Evolutionary conservation across 768 basidiomycete genomes (phyloP).

Genomic region (Mycena metata): DNA sequence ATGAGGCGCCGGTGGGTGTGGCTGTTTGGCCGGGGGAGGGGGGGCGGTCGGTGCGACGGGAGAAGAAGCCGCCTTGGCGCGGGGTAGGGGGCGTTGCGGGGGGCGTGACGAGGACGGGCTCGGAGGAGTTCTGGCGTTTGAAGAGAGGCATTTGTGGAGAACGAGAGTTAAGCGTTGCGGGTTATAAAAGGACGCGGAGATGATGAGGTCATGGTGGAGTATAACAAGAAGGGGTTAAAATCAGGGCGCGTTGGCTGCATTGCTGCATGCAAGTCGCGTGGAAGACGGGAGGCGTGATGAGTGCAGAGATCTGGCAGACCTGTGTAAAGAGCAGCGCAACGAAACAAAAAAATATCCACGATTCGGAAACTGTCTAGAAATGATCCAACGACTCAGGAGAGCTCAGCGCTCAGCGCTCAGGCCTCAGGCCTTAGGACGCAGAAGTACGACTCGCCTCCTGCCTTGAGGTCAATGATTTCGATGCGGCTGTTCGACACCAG

Average conservation of each 20-base stretch:
- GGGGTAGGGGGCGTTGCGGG: not conserved
- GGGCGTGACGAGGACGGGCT: not conserved
- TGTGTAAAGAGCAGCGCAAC: too few species aligned
- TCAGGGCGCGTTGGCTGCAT: not conserved
- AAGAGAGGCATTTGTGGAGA: slow-evolving; percentile 50
- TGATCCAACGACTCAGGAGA: too few species aligned
- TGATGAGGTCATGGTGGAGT: slow-evolving; percentile 34
- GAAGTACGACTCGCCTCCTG: too few species aligned
- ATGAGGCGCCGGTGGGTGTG: not conserved
- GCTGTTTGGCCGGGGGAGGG: slow-evolving; percentile 5
- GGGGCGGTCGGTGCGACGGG: slow-evolving; percentile 6
- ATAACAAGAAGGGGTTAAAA: not conserved
- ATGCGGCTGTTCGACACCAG: too few species aligned
- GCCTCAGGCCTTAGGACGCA: too few species aligned
- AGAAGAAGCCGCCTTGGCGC: slow-evolving; percentile 13
- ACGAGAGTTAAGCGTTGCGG: not conserved
- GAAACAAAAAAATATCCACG: too few species aligned
- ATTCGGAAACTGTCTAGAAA: too few species aligned
- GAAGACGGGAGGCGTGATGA: not conserved
- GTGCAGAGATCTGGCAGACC: too few species aligned
- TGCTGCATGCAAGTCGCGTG: not conserved
- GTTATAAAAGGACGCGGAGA: slow-evolving; percentile 5
- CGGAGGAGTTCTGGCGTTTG: slow-evolving; percentile 30
- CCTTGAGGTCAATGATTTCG: too few species aligned
- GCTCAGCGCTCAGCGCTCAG: too few species aligned